Evolutionary conservation across 352 stramenopile species (phyloP), one percentile per base, ranked within the genome.

Genomic region (Bremia lactucae): DNA sequence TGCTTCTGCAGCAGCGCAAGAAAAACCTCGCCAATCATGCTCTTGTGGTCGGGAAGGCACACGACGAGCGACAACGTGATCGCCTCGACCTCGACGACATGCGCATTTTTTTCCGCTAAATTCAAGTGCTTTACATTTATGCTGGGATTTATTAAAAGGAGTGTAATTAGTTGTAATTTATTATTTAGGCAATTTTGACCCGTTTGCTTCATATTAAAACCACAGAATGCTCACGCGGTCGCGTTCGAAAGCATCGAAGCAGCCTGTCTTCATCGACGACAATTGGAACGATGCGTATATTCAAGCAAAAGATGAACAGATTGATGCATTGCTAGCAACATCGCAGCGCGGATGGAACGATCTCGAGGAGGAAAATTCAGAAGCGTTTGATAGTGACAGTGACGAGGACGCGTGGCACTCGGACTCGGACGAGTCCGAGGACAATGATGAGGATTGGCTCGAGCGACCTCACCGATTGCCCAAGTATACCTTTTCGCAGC

Each of bases 1-100:
- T 94, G 25, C 66, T 80, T 50, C 60, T 96, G 21, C 87, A 97
- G 52, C 49, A 93, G 43, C 81, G 83, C 46, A 97, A 97, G 53
- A 67, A 82, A 20, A 67, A 68, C 22, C 67, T 97, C 29, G 85
- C 77, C 2, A 83, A 83, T 39, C 82, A 85, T 39, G 84, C 89
- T 26, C 65, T 96, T 4, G 72, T 87, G 15, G 62, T 56, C 0
- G 54, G 63, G n/a, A 63, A 63, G 31, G 11, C 49, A 2, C 35
- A 64, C 8, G 68, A 76, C 21, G 43, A 60, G 20, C 55, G 49
- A 36, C 55, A 54, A 19, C 64, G 49, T 16, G 68, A 83, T 31
- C 58, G 66, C 0, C 62, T 88, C 21, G 74, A 66, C 43, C 64
- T 88, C 39, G 68, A 84, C 29, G 75, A 88, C 34, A 55, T 88